Conservation (phyloP, 345 rosid species). For the Linum usitatissimum region DNA sequence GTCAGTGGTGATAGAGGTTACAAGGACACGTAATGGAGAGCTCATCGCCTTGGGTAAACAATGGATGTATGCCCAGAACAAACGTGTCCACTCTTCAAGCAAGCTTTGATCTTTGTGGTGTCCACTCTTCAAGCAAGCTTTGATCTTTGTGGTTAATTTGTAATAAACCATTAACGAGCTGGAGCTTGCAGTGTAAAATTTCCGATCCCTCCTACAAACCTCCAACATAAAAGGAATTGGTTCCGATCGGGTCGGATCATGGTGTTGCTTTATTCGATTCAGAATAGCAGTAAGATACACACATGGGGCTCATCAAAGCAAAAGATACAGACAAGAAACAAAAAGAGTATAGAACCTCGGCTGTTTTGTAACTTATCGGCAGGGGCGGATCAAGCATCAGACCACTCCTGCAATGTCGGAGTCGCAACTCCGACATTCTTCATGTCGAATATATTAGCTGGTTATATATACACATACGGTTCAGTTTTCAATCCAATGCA, state of each 20-base stretch:
- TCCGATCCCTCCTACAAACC: too few species aligned
- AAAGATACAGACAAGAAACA: not conserved
- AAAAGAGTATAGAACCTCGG: not conserved
- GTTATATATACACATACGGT: not conserved
- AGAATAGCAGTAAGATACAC: too few species aligned
- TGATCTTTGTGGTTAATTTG: conserved; percentile 1
- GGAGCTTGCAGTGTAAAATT: too few species aligned
- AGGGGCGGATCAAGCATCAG: conserved; percentile 16
- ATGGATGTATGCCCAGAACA: conserved; percentile 31
- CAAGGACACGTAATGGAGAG: conserved; percentile 28
- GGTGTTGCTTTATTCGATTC: too few species aligned
- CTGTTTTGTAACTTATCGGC: not conserved
- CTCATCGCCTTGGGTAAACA: conserved; percentile 47
- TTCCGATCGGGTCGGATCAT: too few species aligned
- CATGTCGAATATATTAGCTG: conserved; percentile 80
- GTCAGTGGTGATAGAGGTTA: conserved; percentile 32
- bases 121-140: conserved; percentile 26
- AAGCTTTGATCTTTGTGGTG: conserved; percentile 33
- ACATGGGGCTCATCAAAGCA: too few species aligned
- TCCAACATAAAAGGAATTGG: too few species aligned
- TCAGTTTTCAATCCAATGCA: not conserved
- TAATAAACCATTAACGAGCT: too few species aligned
- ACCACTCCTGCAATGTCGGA: conserved; percentile 49
- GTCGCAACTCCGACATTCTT: conserved; percentile 55
- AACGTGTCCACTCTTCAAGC: conserved; percentile 9